phyloP scores from a whole-genome alignment of 2,329 filamentous ascomycete genomes.

The Teratosphaeria zuluensis region DNA sequence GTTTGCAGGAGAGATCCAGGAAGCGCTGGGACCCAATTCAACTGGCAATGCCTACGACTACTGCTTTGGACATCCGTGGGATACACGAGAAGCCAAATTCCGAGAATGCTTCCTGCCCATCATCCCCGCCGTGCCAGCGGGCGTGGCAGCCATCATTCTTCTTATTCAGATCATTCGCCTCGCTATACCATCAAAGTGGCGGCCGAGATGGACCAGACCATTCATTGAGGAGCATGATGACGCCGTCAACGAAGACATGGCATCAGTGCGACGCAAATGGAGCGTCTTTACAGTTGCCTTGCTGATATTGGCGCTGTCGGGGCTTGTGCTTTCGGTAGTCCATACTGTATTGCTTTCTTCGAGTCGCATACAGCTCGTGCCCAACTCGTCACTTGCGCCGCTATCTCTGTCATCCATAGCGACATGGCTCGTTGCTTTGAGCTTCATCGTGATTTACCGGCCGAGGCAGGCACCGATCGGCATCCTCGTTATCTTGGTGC shows the following conservation, averaged over 20 bases:
- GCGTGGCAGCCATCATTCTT: constrained; percentile 28
- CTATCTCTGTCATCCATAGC: not conserved
- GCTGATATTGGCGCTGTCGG: constrained; percentile 8
- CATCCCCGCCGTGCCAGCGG: constrained; percentile 28
- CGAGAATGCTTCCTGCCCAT: constrained; percentile 32
- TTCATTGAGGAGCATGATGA: constrained; percentile 39
- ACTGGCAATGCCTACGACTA: not conserved
- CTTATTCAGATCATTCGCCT: constrained; percentile 27
- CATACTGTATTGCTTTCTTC: not conserved
- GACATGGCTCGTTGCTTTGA: constrained; percentile 17
- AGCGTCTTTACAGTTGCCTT: constrained; percentile 11
- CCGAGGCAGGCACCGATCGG: constrained; percentile 20
- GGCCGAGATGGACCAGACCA: constrained; percentile 42
- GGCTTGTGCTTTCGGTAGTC: constrained; percentile 7
- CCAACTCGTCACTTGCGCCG: not conserved
- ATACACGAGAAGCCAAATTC: constrained; percentile 29
- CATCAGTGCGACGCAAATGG: constrained; percentile 23
- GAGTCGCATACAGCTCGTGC: not conserved
- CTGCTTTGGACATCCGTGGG: constrained; percentile 23
- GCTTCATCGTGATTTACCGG: constrained; percentile 14
- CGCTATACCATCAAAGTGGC: constrained; percentile 18
- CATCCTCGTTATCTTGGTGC: constrained; percentile 13
- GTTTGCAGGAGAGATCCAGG: not conserved
- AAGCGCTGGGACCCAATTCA: not conserved
- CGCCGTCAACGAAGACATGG: constrained; percentile 17